Evolutionary conservation across 1,284 basidiomycete genomes (phyloP), one percentile per base, ranked within the genome.

Genomic region (Irpex lacteus): DNA sequence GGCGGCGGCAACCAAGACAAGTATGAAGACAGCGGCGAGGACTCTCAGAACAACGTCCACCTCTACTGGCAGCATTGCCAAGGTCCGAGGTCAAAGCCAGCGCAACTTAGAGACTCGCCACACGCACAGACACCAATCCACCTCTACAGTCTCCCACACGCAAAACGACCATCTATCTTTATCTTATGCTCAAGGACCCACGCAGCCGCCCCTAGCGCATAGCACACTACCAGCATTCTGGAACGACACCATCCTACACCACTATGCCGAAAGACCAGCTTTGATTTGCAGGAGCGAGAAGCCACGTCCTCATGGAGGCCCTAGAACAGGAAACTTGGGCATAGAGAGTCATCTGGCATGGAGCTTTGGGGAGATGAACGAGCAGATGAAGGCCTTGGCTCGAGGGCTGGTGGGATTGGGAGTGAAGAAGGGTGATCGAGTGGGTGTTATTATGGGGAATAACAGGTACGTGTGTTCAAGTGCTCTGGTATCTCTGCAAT

Each of bases 361-460:
- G 93, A 84, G 86, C 65, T 95, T 87, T 72, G 78, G 74, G 4
- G 89, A 92, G 72, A 88, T 95, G 69, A 81, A 91, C 68, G 72
- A 78, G 55, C 86, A 92, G 71, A 84, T 92, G 36, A 77, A 82
- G 59, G 86, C 88, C 2, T 80, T 94, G 5, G 87, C 92, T 1
- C 78, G 89, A 60, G 94, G 94, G 0, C 78, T 96, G 50, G 69
- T 92, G 7, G 75, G 73, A 2, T 76, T 94, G 71, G 93, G 92
- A 15, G 86, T 96, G 6, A 77, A 82, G 72, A 90, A 86, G 71
- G 94, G 92, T 0, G 92, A 95, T 69, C 80, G 93, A 26, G 87
- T 95, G 19, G 92, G 84, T 1, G 89, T 94, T 7, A 78, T 95
- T 57, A 92, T 95, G 91, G 91, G 91, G 3, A 93, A 92, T 67